Evolutionary conservation across 2,329 filamentous ascomycete genomes (phyloP), one percentile per base, ranked within the genome.

Genomic region (Diaporthe sp.): DNA sequence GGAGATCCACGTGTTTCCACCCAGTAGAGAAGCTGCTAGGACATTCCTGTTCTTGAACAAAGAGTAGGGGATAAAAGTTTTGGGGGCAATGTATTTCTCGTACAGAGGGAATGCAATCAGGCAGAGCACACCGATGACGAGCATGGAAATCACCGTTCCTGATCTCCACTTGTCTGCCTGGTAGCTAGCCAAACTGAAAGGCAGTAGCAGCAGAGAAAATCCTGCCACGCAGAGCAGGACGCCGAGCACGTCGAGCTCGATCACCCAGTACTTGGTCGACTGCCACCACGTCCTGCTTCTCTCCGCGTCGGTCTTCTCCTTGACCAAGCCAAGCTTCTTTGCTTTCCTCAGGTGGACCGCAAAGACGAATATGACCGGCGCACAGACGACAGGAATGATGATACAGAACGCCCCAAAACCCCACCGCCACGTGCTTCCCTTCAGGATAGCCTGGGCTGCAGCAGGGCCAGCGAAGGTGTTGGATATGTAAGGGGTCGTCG

Each of bases 121-220:
- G 22, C 61, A 71, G 15, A 74, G 42, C 13, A 53, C 63, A 3
- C 72, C 63, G 1, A 70, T 57, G 39, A 71, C 31, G 17, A 74
- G 61, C 47, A 74, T 55, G 5, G 72, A 42, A 6, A 74, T 74
- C 3, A 74, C 61, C 15, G 61, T 71, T 12, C 60, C 60, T 2
- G 61, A 68, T 60, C 63, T 58, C 72, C 72, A 74, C 63, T 71
- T 74, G 37, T 74, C 51, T 10, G 49, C 72, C 37, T 74, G 72
- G 15, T 74, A 74, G 51, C 51, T 71, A 25, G 72, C 72, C 72
- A 74, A n/a, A 17, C 72, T 74, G 47, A 74, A 70, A 4, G 72
- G 72, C 22, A 74, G 55, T 2, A 74, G 34, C 4, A 74, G 17
- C 8, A 74, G 51, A 25, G 72, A 74, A 6, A 74, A 74, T 1